A percentile compares a stretch with the other conserved stretches of the same genome.
Conservation (phyloP, 179 eudicot genomes). For the Amaranthus tricolor region DNA sequence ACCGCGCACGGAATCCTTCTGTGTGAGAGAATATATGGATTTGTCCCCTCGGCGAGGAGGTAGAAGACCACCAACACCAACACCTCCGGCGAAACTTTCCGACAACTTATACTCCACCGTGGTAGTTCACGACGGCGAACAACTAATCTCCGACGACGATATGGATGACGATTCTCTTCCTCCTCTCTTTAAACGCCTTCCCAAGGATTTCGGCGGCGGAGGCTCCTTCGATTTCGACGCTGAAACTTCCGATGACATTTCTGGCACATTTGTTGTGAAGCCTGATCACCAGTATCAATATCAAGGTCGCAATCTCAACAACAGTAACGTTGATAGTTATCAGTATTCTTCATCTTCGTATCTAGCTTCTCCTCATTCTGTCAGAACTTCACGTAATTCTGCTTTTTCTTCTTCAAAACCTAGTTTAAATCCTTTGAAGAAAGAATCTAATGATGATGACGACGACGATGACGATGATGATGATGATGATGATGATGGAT, state of each 20-base stretch:
- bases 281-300: constrained; percentile 29
- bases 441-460: constrained; percentile 11
- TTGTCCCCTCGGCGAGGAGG: constrained; percentile 29
- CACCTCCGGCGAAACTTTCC: constrained; percentile 32
- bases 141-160: constrained; percentile 31
- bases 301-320: not conserved
- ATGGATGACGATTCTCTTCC: constrained; percentile 79
- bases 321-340: not conserved
- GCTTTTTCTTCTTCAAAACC: constrained; percentile 7
- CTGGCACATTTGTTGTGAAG: constrained; percentile 69
- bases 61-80: constrained; percentile 35
- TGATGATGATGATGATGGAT: constrained; percentile 34
- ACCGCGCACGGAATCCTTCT: no score
- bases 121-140: constrained; percentile 34
- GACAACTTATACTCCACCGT: constrained; percentile 56
- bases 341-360: not conserved
- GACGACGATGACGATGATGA: constrained; percentile 29
- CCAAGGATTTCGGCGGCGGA: constrained; percentile 77
- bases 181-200: constrained; percentile 80
- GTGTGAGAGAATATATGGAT: constrained; percentile 23
- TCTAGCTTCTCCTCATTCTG: constrained; percentile 19
- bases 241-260: constrained; percentile 31
- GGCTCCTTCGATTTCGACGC: constrained; percentile 47
- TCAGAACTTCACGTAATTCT: constrained; percentile 32
- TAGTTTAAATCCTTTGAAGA: constrained; percentile 7